phyloP scores from a whole-genome alignment of 768 basidiomycete genomes.

The Agaricus subrufescens region DNA sequence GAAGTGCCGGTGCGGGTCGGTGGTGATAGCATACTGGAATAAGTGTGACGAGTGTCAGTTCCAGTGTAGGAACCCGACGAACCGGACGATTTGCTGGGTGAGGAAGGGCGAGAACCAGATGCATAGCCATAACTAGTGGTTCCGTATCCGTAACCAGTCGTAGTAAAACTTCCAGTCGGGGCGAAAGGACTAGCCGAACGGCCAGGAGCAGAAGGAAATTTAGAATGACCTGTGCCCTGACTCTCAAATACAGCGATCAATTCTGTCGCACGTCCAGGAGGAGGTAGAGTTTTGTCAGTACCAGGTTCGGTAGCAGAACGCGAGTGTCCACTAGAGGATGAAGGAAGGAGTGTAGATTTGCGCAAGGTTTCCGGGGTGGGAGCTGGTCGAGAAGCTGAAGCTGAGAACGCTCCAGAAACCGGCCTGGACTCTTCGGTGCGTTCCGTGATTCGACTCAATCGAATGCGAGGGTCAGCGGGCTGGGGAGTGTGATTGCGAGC shows the following conservation, averaged over 20 bases:
- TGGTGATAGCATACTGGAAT: constrained; percentile 16
- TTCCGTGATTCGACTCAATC: constrained; percentile 76
- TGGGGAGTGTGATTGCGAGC: constrained; percentile 32
- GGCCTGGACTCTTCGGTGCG: constrained; percentile 73
- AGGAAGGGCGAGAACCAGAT: constrained; percentile 42
- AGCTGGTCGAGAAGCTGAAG: constrained; percentile 27
- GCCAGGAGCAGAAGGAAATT: constrained; percentile 49
- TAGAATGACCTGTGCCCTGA: constrained; percentile 40
- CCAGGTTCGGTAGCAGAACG: constrained; percentile 58
- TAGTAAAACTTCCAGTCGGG: constrained; percentile 21
- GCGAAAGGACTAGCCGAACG: constrained; percentile 33
- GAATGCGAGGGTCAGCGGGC: constrained; percentile 30
- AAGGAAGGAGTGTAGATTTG: constrained; percentile 38
- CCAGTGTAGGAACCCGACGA: constrained; percentile 20
- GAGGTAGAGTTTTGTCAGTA: constrained; percentile 38
- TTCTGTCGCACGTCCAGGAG: constrained; percentile 59
- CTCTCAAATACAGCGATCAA: constrained; percentile 72
- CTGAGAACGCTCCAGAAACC: constrained; percentile 35
- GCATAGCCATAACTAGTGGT: constrained; percentile 30
- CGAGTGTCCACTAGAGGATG: constrained; percentile 38
- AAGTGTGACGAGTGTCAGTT: constrained; percentile 14
- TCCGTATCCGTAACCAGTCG: constrained; percentile 26
- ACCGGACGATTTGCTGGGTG: constrained; percentile 38
- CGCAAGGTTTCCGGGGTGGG: constrained; percentile 42
- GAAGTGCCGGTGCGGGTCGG: constrained; percentile 13